These are phyloP conservation scores for Vitellaria paradoxa DNA, from an alignment of 179 eudicot genomes.

Conservation along the genomic window DNA sequence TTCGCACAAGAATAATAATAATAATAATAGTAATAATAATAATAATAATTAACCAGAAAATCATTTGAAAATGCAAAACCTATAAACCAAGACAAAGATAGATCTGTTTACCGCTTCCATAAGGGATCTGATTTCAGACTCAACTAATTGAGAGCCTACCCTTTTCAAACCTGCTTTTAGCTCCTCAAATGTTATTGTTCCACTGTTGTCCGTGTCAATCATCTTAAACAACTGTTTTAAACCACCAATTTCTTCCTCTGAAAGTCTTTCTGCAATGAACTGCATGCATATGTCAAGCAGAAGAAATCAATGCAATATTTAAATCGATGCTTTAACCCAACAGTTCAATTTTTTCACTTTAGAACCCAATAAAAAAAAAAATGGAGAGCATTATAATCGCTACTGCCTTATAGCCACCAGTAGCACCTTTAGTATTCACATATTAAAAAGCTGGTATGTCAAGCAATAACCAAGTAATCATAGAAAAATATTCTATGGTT, in stretches of 20 bases:
- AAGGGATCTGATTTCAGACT: conserved; percentile 79
- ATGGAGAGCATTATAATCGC: not conserved
- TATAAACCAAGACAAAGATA: not conserved
- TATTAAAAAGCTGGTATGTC: not conserved
- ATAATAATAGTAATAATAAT: no score
- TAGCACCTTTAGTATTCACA: not conserved
- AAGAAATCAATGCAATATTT: not conserved
- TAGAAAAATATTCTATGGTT: not conserved
- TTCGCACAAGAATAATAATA: not conserved
- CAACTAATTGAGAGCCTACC: conserved; percentile 81
- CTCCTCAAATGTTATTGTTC: conserved; percentile 89
- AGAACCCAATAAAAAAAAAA: not conserved
- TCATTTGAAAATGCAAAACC: not conserved
- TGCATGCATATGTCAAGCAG: conserved; percentile 23
- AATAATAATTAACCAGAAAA: not conserved
- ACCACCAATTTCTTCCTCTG: conserved; percentile 99
- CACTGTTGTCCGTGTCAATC: conserved; percentile 91
- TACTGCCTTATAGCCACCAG: not conserved
- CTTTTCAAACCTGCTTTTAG: conserved; percentile 70
- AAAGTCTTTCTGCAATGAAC: conserved; percentile 94
- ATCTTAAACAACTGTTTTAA: conserved; percentile 77
- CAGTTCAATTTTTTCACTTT: not conserved
- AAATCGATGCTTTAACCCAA: not conserved
- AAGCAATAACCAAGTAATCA: not conserved
- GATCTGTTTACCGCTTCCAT: conserved; percentile 69